phyloP scores from a whole-genome alignment of 352 stramenopile species.

The Pythium inflatum region DNA sequence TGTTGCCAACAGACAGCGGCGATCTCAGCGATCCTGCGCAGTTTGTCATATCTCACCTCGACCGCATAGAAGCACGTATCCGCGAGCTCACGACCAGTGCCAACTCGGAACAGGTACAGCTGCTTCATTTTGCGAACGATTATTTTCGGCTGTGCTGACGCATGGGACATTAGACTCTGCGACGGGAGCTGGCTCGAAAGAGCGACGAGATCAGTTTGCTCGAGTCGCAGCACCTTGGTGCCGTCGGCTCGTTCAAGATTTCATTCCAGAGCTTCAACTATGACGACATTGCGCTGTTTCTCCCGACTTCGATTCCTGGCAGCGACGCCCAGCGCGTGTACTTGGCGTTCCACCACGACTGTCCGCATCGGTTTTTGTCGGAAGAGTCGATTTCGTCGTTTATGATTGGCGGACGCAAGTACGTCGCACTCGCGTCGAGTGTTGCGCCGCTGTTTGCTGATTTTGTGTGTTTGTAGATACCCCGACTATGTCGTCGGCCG shows the following conservation, averaged over 20 bases:
- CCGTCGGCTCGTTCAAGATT: conserved; percentile 81
- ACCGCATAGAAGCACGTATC: conserved; percentile 57
- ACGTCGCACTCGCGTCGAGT: no score
- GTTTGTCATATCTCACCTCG: conserved; percentile 51
- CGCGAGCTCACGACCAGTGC: conserved; percentile 56
- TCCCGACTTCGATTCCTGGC: conserved; percentile 79
- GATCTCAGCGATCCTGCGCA: conserved; percentile 39
- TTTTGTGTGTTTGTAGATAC: conserved; percentile 51
- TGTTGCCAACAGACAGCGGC: conserved; percentile 17
- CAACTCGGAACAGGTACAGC: conserved; percentile 60
- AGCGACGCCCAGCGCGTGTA: conserved; percentile 82
- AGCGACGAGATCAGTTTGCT: conserved; percentile 66
- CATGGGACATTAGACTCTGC: conserved; percentile 38
- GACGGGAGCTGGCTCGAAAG: conserved; percentile 58
- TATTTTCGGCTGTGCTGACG: no score
- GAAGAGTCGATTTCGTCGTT: conserved; percentile 90
- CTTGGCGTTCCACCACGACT: conserved; percentile 85
- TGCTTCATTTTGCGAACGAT: neutral
- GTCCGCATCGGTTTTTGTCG: conserved; percentile 84
- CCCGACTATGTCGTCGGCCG: conserved; percentile 87
- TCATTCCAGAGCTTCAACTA: conserved; percentile 84
- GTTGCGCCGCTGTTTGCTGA: no score
- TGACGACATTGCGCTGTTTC: conserved; percentile 83
- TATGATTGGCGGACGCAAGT: conserved; percentile 82
- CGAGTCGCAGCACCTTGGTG: conserved; percentile 56